Conservation (phyloP, 2,329 filamentous ascomycete species). For the Alternaria longipes region DNA sequence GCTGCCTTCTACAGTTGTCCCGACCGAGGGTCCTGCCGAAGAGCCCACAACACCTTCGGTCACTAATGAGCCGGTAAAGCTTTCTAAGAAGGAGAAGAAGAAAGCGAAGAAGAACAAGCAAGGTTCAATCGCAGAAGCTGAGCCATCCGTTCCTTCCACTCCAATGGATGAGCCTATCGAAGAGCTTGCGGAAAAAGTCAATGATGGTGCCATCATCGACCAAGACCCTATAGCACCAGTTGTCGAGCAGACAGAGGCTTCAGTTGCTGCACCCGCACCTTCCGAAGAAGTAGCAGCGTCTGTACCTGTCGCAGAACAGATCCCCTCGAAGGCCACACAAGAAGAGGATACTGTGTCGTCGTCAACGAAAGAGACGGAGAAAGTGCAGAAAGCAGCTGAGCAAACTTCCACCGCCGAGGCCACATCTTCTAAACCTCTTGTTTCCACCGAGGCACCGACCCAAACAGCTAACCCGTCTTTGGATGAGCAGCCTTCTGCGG, state of each 20-base stretch:
- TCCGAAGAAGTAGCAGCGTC: not conserved
- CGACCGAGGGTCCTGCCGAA: not conserved
- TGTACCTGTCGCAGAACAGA: not conserved
- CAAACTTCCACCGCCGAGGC: constrained; percentile 16
- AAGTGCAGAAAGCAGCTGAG: constrained; percentile 33
- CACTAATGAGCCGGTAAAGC: constrained; percentile 10
- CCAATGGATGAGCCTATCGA: constrained; percentile 10
- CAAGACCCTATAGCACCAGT: not conserved
- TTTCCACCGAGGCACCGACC: not conserved
- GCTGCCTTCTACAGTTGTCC: not conserved
- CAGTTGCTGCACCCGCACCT: not conserved
- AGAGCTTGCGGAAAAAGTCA: constrained; percentile 5
- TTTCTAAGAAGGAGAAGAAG: constrained; percentile 32
- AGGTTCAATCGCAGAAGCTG: constrained; percentile 19
- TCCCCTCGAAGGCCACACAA: not conserved
- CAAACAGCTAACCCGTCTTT: not conserved
- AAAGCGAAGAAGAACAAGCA: constrained; percentile 23
- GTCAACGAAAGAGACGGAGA: constrained; percentile 38
- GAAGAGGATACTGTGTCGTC: constrained; percentile 18
- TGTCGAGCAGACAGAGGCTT: not conserved
- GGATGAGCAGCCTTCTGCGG: not conserved
- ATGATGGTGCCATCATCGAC: not conserved
- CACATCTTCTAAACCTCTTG: constrained; percentile 2
- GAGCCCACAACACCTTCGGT: not conserved
- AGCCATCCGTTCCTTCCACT: constrained; percentile 13